Conservation (phyloP, 202 grass and related monocot species). For the Panicum virgatum region DNA sequence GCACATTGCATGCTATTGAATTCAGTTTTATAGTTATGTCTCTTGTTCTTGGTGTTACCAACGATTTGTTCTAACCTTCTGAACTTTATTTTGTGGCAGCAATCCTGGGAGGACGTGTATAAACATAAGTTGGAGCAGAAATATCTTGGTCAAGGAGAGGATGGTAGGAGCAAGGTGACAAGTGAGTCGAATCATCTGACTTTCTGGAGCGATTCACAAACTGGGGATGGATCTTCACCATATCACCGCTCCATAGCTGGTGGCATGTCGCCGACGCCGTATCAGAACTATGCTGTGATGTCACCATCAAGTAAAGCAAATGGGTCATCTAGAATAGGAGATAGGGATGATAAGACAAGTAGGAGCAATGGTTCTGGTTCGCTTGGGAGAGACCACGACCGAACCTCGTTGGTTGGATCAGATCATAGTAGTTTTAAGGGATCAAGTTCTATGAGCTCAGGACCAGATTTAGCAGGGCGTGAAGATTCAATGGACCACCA, state of each 20-base stretch:
- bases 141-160: slow-evolving; percentile 49
- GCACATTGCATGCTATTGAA: neutral
- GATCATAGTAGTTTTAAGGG: slow-evolving; percentile 62
- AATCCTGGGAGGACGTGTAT: slow-evolving; percentile 83
- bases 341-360: slow-evolving; percentile 55
- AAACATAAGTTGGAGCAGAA: slow-evolving; percentile 74
- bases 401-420: slow-evolving; percentile 49
- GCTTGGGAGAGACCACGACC: slow-evolving; percentile 55
- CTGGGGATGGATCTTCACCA: slow-evolving; percentile 65
- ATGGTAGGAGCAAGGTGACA: slow-evolving; percentile 68
- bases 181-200: slow-evolving; percentile 85
- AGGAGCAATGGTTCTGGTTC: slow-evolving; percentile 56
- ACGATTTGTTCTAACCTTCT: slow-evolving; percentile 27
- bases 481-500: slow-evolving; percentile 57
- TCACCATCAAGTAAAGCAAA: slow-evolving; percentile 47
- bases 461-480: slow-evolving; percentile 40
- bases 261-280: slow-evolving; percentile 43
- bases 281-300: slow-evolving; percentile 34
- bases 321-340: slow-evolving; percentile 38
- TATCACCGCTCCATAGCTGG: slow-evolving; percentile 55
- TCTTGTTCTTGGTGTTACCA: neutral
- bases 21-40: slow-evolving; percentile 3
- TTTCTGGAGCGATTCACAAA: slow-evolving; percentile 71
- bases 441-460: slow-evolving; percentile 68
- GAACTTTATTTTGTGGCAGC: slow-evolving; percentile 51